These are phyloP conservation scores for Neurospora africana DNA, from an alignment of 495 filamentous ascomycete species.

Conservation along the genomic window DNA sequence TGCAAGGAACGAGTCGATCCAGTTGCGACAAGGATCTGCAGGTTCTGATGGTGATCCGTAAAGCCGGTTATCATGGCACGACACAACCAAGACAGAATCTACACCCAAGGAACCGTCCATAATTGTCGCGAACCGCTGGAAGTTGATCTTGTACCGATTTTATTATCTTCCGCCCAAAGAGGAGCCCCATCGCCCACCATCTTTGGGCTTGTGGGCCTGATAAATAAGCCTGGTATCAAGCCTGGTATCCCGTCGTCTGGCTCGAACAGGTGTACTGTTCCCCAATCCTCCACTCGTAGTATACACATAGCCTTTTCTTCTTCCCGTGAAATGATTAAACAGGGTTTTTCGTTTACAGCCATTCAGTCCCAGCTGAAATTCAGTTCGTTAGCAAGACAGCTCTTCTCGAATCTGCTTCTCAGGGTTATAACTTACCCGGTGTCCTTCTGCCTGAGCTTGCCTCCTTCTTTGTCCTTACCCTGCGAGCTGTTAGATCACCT, in stretches of 20 bases:
- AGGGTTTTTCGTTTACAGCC: neutral
- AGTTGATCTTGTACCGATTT: neutral
- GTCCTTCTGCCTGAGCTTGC: constrained; percentile 23
- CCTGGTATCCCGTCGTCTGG: neutral
- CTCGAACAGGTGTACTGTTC: neutral
- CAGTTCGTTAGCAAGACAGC: neutral
- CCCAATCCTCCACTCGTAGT: neutral
- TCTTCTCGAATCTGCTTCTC: neutral
- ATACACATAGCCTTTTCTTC: neutral
- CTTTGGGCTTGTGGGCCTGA: neutral
- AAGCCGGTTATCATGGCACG: neutral
- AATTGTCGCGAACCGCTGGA: neutral
- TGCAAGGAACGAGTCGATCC: neutral
- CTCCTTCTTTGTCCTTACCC: constrained; percentile 71
- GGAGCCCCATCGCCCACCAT: neutral
- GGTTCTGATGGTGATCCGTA: neutral
- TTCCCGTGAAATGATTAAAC: neutral
- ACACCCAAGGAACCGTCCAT: neutral
- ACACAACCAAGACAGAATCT: neutral
- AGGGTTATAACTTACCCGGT: constrained; percentile 14
- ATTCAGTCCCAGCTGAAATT: neutral
- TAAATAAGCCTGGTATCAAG: neutral
- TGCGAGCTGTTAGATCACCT: constrained; percentile 20
- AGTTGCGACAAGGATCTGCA: neutral
- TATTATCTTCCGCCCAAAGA: neutral